Base-by-base conservation (phyloP, 768 basidiomycete genomes). In the Termitomyces sp. region DNA sequence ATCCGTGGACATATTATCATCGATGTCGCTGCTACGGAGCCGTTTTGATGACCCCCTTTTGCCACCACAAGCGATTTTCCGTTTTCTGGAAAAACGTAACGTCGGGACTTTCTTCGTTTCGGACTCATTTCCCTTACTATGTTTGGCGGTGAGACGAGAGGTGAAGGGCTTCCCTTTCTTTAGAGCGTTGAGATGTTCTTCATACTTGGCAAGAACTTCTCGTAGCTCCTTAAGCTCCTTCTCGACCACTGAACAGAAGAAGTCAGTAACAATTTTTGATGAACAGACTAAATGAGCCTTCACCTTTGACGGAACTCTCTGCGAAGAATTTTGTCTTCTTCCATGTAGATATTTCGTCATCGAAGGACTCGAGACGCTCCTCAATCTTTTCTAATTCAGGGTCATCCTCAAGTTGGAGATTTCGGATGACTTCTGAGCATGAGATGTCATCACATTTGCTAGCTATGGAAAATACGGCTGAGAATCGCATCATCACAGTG, bases 391-490 rank as follows among this genome's bases (percentile, higher is more conserved):
- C 76, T 17, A 84, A 69, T 49, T 77, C 76, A 0, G 76, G 73
- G n/a, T 84, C 79, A 50, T 82, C 78, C 3, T 79, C 76, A 5
- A 85, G 74, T 23, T 69, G 61, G 44, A 86, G 72, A 0, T 79
- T 76, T 9, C 66, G 66, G 47, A 84, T 79, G 40, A 83, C 76
- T 59, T 85, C 83, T 0, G 78, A 78, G 52, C 81, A 83, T 12
- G 81, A 82, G 14, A 86, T 77, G 59, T 86, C 84, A 54, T 86
- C 84, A 55, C 81, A 81, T 66, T 86, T 85, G 60, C 79, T 81
- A 7, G 83, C 83, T 82, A 56, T 10, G 54, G 40, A 11, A 27
- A 9, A 27, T 19, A 30, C 28, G 10, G 14, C 44, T 25, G 48
- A 52, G 53, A 52, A 35, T 41, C 25, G 47, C 11, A 1, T 34